Evolutionary conservation across 2,329 filamentous ascomycete genomes (phyloP), one percentile per base, ranked within the genome.

Genomic region (Nemania sp.): DNA sequence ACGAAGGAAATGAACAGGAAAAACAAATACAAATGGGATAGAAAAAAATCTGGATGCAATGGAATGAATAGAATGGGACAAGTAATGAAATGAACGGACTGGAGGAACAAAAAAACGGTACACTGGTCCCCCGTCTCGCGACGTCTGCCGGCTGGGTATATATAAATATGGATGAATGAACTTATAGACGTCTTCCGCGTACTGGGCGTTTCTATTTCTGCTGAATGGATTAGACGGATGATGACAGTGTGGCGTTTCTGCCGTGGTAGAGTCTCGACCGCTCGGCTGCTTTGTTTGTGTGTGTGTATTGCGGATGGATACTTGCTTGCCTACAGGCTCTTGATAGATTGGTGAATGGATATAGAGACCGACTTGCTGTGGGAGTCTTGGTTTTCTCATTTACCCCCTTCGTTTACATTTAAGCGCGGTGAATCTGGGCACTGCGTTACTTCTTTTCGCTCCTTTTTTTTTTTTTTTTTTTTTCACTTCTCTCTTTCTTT

Each of bases 71-170:
- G 35, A 41, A 41, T 41, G 35, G 35, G 15, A 41, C 35, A 41
- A 15, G 11, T 41, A 41, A 41, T 41, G 35, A 41, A n/a, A 41
- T 10, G 5, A 29, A 62, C 13, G 52, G n/a, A 53, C 20, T 8
- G 26, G 43, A 52, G 32, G 32, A 35, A 41, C 35, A 51, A 26
- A 10, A 55, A 22, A 41, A 32, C n/a, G n/a, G 15, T 58, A 64
- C 18, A 58, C 27, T 20, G 29, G 35, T 41, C 15, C 24, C 24
- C 24, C 32, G 63, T 66, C 63, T 66, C 63, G 43, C 63, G 63
- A 66, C 63, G 51, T 51, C 15, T 51, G 54, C 20, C 26, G 54
- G 22, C 20, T 41, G 62, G 62, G 29, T 13, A 41, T 15, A 41
- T 41, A 41, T 41, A 41, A 41, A 41, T 3, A 11, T 13, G 35